Evolutionary conservation across 2,329 filamentous ascomycete genomes (phyloP), one percentile per base, ranked within the genome.

Genomic region (Madurella fahalii): DNA sequence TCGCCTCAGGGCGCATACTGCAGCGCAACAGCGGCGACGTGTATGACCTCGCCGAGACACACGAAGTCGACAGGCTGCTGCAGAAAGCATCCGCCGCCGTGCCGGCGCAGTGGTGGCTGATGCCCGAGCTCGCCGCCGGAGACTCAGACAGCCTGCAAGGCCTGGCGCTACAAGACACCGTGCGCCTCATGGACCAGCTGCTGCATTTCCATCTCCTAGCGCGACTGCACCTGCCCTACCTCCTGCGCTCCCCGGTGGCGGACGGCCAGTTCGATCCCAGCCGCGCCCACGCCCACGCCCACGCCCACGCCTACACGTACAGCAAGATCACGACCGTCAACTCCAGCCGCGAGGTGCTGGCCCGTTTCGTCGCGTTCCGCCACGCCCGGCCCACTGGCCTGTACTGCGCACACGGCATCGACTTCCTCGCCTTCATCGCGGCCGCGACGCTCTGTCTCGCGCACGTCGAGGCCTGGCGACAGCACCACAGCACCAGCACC

Each of bases 161-260:
- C n/a, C n/a, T n/a, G n/a, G 49, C 63, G 1, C 60, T 72, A 12
- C 12, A 56, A 7, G 65, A 74, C 39, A 69, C 67, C 0, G 46
- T 70, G n/a, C 71, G 71, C 2, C 42, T 76, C 1, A 69, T 73
- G 58, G 63, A 69, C 46, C 75, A 78, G 30, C 66, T 78, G 37
- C 63, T 67, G 7, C 70, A 78, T 50, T 71, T 74, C 52, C 69
- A 76, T 45, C 60, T 77, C 8, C 59, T 78, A 9, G 64, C 68
- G 2, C 74, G 73, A 49, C 66, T 77, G 5, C 76, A 79, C 59
- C 60, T 78, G 2, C 77, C 77, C 1, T 74, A 74, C 54, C 67
- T 79, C 58, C 64, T 77, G 4, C 64, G 64, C 1, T n/a, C n/a
- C n/a, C n/a, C n/a, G n/a, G n/a, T n/a, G n/a, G n/a, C n/a, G n/a